Percentiles rank a stretch among this genome's conserved stretches.
Evolutionary conservation across 208 protist genomes (phyloP).

Genomic region (Trypanosoma lewisi): DNA sequence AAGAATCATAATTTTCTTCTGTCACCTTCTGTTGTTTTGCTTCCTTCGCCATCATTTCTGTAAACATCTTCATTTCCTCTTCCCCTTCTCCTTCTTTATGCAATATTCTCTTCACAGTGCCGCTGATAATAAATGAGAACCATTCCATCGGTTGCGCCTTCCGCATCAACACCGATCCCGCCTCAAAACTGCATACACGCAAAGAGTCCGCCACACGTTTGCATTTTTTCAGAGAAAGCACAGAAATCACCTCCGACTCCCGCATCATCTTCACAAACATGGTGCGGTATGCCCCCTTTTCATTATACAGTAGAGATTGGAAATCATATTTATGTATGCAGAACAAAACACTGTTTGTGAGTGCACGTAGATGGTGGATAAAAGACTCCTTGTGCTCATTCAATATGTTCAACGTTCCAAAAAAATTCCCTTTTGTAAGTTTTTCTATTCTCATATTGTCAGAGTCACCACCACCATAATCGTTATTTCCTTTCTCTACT

Average conservation of each 20-base stretch:
- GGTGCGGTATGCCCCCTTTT: conserved; percentile 37
- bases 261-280: conserved; percentile 67
- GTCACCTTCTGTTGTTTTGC: too few relatives aligned
- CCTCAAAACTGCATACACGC: conserved; percentile 44
- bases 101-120: conserved; percentile 33
- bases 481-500: conserved; percentile 32
- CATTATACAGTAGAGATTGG: conserved; percentile 46
- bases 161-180: conserved; percentile 38
- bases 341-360: conserved; percentile 33
- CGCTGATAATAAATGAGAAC: conserved; percentile 79
- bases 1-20: background rate
- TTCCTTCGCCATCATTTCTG: too few relatives aligned
- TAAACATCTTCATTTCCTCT: background rate
- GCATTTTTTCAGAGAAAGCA: conserved; percentile 37
- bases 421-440: conserved; percentile 31
- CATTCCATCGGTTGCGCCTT: conserved; percentile 59
- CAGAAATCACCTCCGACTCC: conserved; percentile 38
- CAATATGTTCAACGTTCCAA: conserved; percentile 36
- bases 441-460: too few relatives aligned
- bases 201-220: conserved; percentile 57
- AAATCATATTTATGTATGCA: conserved; percentile 49
- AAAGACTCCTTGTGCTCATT: conserved; percentile 49
- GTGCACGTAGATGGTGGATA: conserved; percentile 33
- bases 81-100: background rate
- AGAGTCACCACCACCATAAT: conserved; percentile 25